A percentile compares a stretch with the other conserved stretches of the same genome.
phyloP scores from a whole-genome alignment of 2,329 filamentous ascomycete species.

The Bertia moriformis region DNA sequence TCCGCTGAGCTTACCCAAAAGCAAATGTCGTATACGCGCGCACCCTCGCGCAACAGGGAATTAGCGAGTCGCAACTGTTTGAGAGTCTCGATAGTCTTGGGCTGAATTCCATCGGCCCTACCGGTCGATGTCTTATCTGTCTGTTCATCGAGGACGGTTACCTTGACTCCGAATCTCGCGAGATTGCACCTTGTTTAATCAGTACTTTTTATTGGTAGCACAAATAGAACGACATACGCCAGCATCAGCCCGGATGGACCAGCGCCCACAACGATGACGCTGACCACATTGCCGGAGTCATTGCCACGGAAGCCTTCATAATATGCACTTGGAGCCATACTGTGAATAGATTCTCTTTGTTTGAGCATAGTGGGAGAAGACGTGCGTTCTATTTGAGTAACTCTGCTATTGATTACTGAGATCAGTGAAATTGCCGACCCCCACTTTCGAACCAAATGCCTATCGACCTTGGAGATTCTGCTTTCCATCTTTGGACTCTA shows the following conservation, averaged over 20 bases:
- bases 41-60: conserved; percentile 48
- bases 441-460: too few relatives aligned
- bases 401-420: too few relatives aligned
- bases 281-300: conserved; percentile 7
- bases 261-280: conserved; percentile 36
- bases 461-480: too few relatives aligned
- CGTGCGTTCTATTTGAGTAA: too few relatives aligned
- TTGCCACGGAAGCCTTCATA: neutral
- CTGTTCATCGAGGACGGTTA: conserved; percentile 54
- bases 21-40: conserved; percentile 59
- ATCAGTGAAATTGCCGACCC: too few relatives aligned
- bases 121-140: conserved; percentile 38
- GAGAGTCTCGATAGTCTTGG: conserved; percentile 66
- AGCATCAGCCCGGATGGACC: conserved; percentile 41
- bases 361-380: too few relatives aligned
- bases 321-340: neutral
- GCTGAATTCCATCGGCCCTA: conserved; percentile 59
- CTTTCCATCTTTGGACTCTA: too few relatives aligned
- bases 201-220: conserved; percentile 6
- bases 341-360: too few relatives aligned
- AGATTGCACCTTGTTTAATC: conserved; percentile 34
- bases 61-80: conserved; percentile 62
- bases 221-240: conserved; percentile 29
- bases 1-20: conserved; percentile 54
- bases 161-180: conserved; percentile 50